Conservation (phyloP, 1,139 yeast genomes). For the Yamadazyma mexicana region DNA sequence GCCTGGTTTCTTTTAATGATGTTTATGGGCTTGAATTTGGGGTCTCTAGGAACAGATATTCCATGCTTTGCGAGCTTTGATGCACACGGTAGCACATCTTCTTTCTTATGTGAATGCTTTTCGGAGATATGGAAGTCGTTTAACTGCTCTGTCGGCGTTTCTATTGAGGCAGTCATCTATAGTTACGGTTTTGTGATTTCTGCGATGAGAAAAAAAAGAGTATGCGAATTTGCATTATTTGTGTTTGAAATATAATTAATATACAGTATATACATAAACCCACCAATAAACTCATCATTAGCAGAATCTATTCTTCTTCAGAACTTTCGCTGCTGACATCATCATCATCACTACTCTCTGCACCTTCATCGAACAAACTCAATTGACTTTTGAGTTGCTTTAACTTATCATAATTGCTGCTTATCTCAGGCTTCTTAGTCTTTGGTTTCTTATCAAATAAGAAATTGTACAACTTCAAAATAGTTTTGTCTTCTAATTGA, state of each 20-base stretch:
- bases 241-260: neutral
- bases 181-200: neutral
- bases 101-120: too few relatives aligned
- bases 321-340: constrained; percentile 58
- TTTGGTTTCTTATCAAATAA: constrained; percentile 62
- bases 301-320: constrained; percentile 55
- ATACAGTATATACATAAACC: constrained; percentile 4
- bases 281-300: neutral
- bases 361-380: constrained; percentile 67
- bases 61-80: too few relatives aligned
- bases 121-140: neutral
- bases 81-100: too few relatives aligned
- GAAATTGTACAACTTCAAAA: constrained; percentile 78
- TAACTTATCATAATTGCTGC: constrained; percentile 72
- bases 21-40: constrained; percentile 15
- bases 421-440: constrained; percentile 47
- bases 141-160: too few relatives aligned
- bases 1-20: constrained; percentile 25
- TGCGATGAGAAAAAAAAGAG: too few relatives aligned
- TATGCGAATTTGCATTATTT: too few relatives aligned
- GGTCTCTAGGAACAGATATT: neutral
- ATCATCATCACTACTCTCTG: constrained; percentile 44
- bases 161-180: neutral
- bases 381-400: constrained; percentile 82
- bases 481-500: constrained; percentile 81